Conservation (phyloP, 1,284 basidiomycete species). For the Chiua sp. region DNA sequence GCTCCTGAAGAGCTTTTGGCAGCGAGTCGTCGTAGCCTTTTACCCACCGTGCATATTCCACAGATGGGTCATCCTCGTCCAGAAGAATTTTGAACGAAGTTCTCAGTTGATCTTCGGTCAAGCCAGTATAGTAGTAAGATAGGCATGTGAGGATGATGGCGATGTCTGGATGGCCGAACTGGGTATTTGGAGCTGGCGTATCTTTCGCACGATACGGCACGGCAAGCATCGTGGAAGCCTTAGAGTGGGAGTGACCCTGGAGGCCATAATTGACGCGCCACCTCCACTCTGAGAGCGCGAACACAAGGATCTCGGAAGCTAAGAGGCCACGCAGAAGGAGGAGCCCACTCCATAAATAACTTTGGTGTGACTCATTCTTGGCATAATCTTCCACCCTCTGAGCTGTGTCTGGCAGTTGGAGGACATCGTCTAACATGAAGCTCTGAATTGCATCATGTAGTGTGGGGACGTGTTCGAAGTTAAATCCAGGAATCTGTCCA, state of each 20-base stretch:
- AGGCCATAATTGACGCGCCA: slow-evolving; percentile 56
- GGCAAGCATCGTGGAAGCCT: too few relatives aligned
- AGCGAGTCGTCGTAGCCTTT: slow-evolving; percentile 13
- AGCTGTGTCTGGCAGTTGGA: slow-evolving; percentile 20
- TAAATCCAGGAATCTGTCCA: slow-evolving; percentile 22
- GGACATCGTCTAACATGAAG: slow-evolving; percentile 26
- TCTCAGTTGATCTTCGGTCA: slow-evolving; percentile 43
- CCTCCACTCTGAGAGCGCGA: slow-evolving; percentile 44
- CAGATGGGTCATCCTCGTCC: slow-evolving; percentile 47
- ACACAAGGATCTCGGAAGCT: slow-evolving; percentile 44
- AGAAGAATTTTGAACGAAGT: slow-evolving; percentile 44
- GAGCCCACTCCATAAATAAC: slow-evolving; percentile 36
- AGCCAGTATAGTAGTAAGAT: slow-evolving; percentile 54
- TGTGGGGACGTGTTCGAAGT: slow-evolving; percentile 16
- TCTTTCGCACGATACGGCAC: slow-evolving; percentile 60
- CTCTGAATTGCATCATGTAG: slow-evolving; percentile 18
- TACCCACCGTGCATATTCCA: slow-evolving; percentile 51
- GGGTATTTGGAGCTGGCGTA: slow-evolving; percentile 48
- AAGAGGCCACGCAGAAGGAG: slow-evolving; percentile 51
- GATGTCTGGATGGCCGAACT: slow-evolving; percentile 61
- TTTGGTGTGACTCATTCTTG: slow-evolving; percentile 5
- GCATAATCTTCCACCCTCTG: slow-evolving; percentile 18
- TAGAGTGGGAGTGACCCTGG: too few relatives aligned
- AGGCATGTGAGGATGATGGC: slow-evolving; percentile 52
- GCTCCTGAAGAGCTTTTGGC: slow-evolving; percentile 33